A percentile compares a stretch with the other conserved stretches of the same genome.
These are phyloP conservation scores for Protoeuglena noctilucae DNA, from an alignment of 139 green algal species.

Conservation along the genomic window DNA sequence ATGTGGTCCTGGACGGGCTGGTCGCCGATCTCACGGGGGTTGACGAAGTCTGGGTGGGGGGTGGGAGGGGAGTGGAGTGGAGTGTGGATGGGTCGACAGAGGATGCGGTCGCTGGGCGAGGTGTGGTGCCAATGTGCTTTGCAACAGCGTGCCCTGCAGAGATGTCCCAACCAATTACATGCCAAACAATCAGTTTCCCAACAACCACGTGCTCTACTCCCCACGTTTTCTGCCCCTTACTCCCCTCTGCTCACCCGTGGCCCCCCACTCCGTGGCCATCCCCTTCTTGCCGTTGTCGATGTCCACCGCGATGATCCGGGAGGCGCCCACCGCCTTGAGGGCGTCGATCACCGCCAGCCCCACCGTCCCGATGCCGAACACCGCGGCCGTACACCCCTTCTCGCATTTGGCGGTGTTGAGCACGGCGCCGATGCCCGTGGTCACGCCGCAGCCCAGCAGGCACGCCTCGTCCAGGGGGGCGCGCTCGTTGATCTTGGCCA, in stretches of 20 bases:
- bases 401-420: slow-evolving; percentile 89
- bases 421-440: slow-evolving; percentile 83
- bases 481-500: slow-evolving; percentile 6
- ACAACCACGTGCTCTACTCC: too few species aligned
- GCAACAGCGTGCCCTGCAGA: too few species aligned
- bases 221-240: too few species aligned
- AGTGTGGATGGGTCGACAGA: too few species aligned
- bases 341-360: slow-evolving; percentile 83
- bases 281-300: slow-evolving; percentile 76
- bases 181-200: too few species aligned
- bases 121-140: too few species aligned
- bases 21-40: slow-evolving; percentile 63
- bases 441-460: slow-evolving; percentile 77
- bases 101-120: too few species aligned
- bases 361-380: slow-evolving; percentile 73
- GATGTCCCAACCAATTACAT: too few species aligned
- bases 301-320: slow-evolving; percentile 83
- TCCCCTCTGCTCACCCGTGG: too few species aligned
- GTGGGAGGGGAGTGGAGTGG: too few species aligned
- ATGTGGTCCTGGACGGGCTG: slow-evolving; percentile 68
- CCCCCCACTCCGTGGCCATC: slow-evolving; percentile 59
- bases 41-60: slow-evolving; percentile 70
- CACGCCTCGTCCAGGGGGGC: slow-evolving; percentile 45
- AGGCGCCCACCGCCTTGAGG: slow-evolving; percentile 47
- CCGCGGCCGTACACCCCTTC: slow-evolving; percentile 61